A percentile compares a stretch with the other conserved stretches of the same genome.
phyloP scores from a whole-genome alignment of 169 alveolate genomes.

The Perkinsus marinus region DNA sequence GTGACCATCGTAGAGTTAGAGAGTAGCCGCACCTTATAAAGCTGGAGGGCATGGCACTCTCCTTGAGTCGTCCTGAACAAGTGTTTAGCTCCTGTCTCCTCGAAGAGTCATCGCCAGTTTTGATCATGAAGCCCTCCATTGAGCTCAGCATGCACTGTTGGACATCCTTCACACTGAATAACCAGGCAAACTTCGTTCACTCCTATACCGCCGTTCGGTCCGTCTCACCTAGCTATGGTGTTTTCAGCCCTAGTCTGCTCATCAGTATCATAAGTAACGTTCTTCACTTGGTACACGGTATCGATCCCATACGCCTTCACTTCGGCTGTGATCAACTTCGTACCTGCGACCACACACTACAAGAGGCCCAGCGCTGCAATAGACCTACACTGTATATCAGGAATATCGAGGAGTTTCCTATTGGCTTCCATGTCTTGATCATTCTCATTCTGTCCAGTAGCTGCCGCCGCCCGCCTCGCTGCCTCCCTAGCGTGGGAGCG shows the following conservation, averaged over 20 bases:
- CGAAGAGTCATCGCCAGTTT: neutral
- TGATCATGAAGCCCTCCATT: neutral
- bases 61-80: neutral
- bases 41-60: neutral
- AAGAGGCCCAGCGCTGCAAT: neutral
- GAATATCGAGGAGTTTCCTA: neutral
- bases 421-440: neutral
- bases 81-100: neutral
- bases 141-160: neutral
- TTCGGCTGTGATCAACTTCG: neutral
- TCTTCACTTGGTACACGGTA: neutral
- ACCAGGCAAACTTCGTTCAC: neutral
- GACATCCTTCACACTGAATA: neutral
- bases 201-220: neutral
- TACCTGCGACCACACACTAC: neutral
- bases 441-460: neutral
- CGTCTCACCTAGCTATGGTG: neutral
- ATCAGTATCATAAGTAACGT: neutral
- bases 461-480: neutral
- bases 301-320: neutral
- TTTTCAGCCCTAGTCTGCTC: neutral
- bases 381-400: neutral
- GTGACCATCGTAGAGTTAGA: too few species aligned
- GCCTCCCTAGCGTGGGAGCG: neutral
- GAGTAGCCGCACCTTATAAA: neutral